phyloP scores from a whole-genome alignment of 2,329 filamentous ascomycete genomes.

The Clonostachys chloroleuca region DNA sequence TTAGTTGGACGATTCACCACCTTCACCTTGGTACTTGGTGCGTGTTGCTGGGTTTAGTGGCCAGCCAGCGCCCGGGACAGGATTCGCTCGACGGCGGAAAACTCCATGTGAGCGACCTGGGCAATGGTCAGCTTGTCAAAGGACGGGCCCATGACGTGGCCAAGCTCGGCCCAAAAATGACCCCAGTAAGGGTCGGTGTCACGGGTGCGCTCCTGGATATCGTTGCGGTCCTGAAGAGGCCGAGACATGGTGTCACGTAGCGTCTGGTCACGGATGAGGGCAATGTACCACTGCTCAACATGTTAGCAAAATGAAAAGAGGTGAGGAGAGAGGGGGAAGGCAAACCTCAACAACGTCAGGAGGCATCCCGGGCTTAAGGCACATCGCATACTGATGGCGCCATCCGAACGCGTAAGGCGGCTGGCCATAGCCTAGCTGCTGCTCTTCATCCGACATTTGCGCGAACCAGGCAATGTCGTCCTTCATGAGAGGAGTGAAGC shows the following conservation, averaged over 20 bases:
- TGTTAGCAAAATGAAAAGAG: background rate
- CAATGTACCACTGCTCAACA: slow-evolving; percentile 47
- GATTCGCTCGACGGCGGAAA: slow-evolving; percentile 42
- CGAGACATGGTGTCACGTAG: slow-evolving; percentile 29
- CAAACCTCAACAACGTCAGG: slow-evolving; percentile 52
- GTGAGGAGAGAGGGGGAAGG: slow-evolving; percentile 1
- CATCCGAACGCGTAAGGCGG: slow-evolving; percentile 43
- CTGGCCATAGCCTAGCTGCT: slow-evolving; percentile 31
- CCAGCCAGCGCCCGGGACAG: slow-evolving; percentile 32
- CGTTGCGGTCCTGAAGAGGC: slow-evolving; percentile 32
- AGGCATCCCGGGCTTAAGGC: slow-evolving; percentile 40
- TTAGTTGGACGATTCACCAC: background rate
- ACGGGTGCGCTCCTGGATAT: slow-evolving; percentile 21
- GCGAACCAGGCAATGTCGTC: slow-evolving; percentile 43
- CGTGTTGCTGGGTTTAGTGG: background rate
- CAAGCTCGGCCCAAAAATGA: slow-evolving; percentile 44
- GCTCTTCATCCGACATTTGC: background rate
- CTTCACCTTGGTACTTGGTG: background rate
- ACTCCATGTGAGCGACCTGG: slow-evolving; percentile 39
- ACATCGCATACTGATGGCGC: slow-evolving; percentile 47
- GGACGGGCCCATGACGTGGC: slow-evolving; percentile 27
- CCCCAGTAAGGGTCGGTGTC: slow-evolving; percentile 43
- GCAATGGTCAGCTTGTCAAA: slow-evolving; percentile 46
- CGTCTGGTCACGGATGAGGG: slow-evolving; percentile 48
- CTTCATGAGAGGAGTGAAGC: slow-evolving; percentile 59